Evolutionary conservation across 2,329 filamentous ascomycete genomes (phyloP), one percentile per base, ranked within the genome.

Genomic region (Amauroascus niger): DNA sequence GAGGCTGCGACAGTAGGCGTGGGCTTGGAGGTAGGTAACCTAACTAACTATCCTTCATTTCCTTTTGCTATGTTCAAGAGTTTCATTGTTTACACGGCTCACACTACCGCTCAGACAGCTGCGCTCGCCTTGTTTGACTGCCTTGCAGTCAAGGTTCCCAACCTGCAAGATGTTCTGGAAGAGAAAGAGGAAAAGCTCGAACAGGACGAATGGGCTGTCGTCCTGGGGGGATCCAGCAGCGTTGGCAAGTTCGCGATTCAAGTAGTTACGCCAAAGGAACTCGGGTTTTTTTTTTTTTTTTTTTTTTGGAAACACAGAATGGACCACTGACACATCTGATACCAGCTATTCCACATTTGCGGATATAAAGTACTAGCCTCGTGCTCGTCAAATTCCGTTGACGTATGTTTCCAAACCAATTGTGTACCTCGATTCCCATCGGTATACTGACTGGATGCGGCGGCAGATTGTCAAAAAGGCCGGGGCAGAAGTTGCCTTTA

Each of bases 341-440:
- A 11, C 6, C 56, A 68, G 60, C 51, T 67, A n/a, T 57, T 67
- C 14, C 61, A 61, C 33, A 55, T 56, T 5, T 53, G 54, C 39
- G 66, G 66, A 16, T 68, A 65, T 57, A 64, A 63, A 45, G 67
- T 69, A 8, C 56, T 61, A 18, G 60, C 65, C 2, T 67, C 66
- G 7, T 65, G 65, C 51, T 67, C 67, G 1, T 54, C 55, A 18
- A 62, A 59, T 22, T 66, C 61, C 6, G 58, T 61, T 40, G 57
- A 61, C 7, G 60, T 64, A 58, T 32, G 56, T 48, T n/a, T 49
- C 20, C 28, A 11, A 14, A 11, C 8, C 4, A 4, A 11, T 11
- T 11, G 8, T n/a, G 33, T 30, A n/a, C 3, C 33, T 35, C 33
- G 8, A 3, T 35, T 13, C 33, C 13, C 28, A 26, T 14, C n/a